Evolutionary conservation across 225 moss, liverwort and hornwort genomes (phyloP).

Genomic region (Neckera pumila): DNA sequence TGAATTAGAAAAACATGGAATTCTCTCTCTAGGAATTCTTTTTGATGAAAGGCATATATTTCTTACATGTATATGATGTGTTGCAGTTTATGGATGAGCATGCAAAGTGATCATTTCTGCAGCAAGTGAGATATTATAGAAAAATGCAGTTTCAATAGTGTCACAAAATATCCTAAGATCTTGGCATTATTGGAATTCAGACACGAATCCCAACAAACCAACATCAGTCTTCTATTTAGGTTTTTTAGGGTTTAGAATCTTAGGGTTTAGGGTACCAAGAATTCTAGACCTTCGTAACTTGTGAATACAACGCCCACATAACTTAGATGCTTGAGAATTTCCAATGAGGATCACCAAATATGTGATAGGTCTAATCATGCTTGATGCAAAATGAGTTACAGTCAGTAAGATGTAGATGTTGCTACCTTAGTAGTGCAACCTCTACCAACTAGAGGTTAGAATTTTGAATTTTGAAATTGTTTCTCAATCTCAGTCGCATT

Average conservation of each 20-base stretch:
- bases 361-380: not conserved
- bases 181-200: not conserved
- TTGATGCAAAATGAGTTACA: not conserved
- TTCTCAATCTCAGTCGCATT: not conserved
- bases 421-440: too few relatives aligned
- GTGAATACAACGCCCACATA: not conserved
- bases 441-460: not conserved
- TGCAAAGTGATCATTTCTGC: slow-evolving; percentile 52
- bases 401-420: too few relatives aligned
- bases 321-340: not conserved
- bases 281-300: not conserved
- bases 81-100: slow-evolving; percentile 57
- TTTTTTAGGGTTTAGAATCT: too few relatives aligned
- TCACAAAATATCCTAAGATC: not conserved
- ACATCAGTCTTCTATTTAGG: not conserved
- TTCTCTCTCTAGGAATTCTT: not conserved
- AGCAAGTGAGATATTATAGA: slow-evolving; percentile 9
- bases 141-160: not conserved
- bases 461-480: not conserved
- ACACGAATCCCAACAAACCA: too few relatives aligned
- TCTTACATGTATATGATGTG: slow-evolving; percentile 55
- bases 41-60: not conserved
- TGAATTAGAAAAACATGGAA: not conserved
- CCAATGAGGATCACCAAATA: too few relatives aligned
- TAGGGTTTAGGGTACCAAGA: not conserved